Base-by-base conservation (phyloP, 768 basidiomycete genomes). In the Royoungia palumana region DNA sequence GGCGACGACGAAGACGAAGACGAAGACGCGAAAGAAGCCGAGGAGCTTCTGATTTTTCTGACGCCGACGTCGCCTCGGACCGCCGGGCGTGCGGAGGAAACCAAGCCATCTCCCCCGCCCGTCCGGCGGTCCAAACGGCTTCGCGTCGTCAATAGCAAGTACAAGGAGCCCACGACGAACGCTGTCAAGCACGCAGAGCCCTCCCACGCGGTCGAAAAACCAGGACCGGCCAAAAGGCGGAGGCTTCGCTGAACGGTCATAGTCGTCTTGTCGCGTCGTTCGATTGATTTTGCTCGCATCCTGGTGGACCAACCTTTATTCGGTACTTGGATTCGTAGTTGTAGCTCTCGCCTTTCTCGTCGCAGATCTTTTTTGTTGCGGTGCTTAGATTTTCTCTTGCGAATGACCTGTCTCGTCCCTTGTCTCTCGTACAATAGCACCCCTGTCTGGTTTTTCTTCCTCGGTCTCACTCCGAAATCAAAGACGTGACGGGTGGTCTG, bases 171-270 rank as follows among this genome's bases (percentile, higher is more conserved):
- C 10, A 32, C 8, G 4, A 59, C 51, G 1, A 35, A 41, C 5
- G 24, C 49, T 9, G 24, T n/a, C 37, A 37, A 38, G 38, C 52
- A 41, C 19, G 47, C 37, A 14, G 56, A 41, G 19, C 6, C 32
- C 16, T 19, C 32, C 2, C 21, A 39, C 4, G 7, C 30, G 1
- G 44, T 27, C 3, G 49, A 49, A 32, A 14, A 32, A 32, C 32
- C 32, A 19, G 47, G 36, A 11, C 55, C 47, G 3, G 5, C 25
- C 17, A 58, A 44, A 30, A 56, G 61, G 41, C 58, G 44, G 54
- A 58, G 49, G 56, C 44, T 13, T 35, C 48, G 53, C 22, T 14
- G 32, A 19, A 44, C 7, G 32, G 32, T 32, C 6, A 5, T 6
- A 6, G 14, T 32, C 16, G 14, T 32, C 14, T 32, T 32, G 6